Evolutionary conservation across 352 stramenopile species (phyloP).

Genomic region (Phytophthora pini): DNA sequence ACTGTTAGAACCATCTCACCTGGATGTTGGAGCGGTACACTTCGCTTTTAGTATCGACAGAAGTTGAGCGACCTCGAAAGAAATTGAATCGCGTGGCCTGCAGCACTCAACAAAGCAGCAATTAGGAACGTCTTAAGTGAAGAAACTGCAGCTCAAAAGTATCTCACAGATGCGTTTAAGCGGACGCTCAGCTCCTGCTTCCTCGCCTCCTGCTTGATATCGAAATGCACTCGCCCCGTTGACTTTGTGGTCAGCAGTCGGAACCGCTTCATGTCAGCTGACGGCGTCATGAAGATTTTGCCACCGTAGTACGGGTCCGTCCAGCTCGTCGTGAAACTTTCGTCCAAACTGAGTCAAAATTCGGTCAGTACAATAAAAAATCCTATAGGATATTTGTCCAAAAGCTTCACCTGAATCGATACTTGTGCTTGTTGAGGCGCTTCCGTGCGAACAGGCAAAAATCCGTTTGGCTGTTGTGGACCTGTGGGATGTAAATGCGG

Average conservation of each 20-base stretch:
- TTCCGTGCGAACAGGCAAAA: conserved; percentile 84
- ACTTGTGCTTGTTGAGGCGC: conserved; percentile 76
- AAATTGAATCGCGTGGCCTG: conserved; percentile 56
- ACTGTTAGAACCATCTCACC: conserved; percentile 18
- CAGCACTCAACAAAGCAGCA: background rate
- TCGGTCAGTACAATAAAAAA: background rate
- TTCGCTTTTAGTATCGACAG: conserved; percentile 36
- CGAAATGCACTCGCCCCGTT: conserved; percentile 57
- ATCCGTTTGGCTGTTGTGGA: conserved; percentile 71
- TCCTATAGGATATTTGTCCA: no score
- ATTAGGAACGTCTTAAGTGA: background rate
- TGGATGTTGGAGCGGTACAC: conserved; percentile 57
- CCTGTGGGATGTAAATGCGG: conserved; percentile 76
- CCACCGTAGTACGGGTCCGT: conserved; percentile 66
- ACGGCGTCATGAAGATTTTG: conserved; percentile 62
- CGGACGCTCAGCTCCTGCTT: conserved; percentile 76
- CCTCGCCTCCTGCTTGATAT: conserved; percentile 74
- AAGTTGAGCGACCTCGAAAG: conserved; percentile 46
- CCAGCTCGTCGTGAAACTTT: conserved; percentile 67
- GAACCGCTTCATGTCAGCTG: conserved; percentile 57
- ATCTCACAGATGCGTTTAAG: conserved; percentile 56
- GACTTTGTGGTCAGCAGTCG: conserved; percentile 57
- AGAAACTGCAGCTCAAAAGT: background rate
- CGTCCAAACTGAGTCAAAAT: conserved; percentile 51
- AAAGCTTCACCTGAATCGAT: conserved; percentile 66